Conservation (phyloP, 2,329 filamentous ascomycete genomes). For the Botrytis cinerea region DNA sequence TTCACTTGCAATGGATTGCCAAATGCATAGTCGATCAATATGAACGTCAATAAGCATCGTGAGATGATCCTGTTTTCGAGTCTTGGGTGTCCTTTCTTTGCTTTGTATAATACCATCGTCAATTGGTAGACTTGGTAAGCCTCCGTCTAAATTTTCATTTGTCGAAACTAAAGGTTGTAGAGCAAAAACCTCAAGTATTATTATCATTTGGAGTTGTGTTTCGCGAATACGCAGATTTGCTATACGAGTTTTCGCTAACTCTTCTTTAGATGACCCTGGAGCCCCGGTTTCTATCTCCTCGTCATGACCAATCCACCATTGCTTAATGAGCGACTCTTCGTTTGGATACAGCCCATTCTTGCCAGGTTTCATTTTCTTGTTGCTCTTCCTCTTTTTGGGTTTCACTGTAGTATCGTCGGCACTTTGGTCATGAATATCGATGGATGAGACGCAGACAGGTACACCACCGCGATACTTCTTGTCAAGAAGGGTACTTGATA, state of each 20-base stretch:
- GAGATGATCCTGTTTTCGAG: constrained; percentile 56
- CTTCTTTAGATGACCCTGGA: constrained; percentile 49
- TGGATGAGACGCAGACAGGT: constrained; percentile 59
- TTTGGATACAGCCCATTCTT: constrained; percentile 68
- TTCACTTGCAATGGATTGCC: constrained; percentile 73
- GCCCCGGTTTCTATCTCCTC: constrained; percentile 51
- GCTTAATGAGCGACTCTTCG: constrained; percentile 64
- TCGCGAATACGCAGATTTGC: constrained; percentile 70
- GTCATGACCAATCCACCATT: constrained; percentile 70
- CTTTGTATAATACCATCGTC: constrained; percentile 28
- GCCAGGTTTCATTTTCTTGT: constrained; percentile 66
- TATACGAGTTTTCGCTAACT: constrained; percentile 60
- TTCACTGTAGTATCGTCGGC: constrained; percentile 54
- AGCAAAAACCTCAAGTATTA: constrained; percentile 75
- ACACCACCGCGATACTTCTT: constrained; percentile 78
- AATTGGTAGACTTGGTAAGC: constrained; percentile 38
- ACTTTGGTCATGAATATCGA: constrained; percentile 51
- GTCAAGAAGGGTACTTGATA: constrained; percentile 68
- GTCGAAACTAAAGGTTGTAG: constrained; percentile 57
- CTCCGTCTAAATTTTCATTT: constrained; percentile 40
- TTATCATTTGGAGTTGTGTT: constrained; percentile 77
- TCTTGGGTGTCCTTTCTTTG: constrained; percentile 36
- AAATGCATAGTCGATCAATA: constrained; percentile 78
- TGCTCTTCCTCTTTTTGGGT: constrained; percentile 52
- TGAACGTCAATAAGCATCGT: constrained; percentile 69